Evolutionary conservation across 306 rosid species (phyloP), one percentile per base, ranked within the genome.

Genomic region (Abrus precatorius): DNA sequence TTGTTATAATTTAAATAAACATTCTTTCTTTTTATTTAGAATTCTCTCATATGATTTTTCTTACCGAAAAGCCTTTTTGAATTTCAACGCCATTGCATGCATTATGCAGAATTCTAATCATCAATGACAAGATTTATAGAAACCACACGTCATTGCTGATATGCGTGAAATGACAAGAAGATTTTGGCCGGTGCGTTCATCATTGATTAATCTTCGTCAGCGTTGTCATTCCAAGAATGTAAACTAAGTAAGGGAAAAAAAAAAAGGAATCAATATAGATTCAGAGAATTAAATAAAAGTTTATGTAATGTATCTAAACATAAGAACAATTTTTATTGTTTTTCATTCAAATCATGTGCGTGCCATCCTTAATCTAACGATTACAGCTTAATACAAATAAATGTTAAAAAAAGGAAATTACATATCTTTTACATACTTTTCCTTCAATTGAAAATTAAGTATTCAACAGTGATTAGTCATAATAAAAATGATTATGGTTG

Each of bases 141-240:
- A 45, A 29, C 57, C 73, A 49, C 47, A 32, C 45, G 52, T 69
- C 81, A 76, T 12, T 76, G 55, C 45, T 69, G 71, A 50, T 48
- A 43, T 28, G 50, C 28, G 12, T 30, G 52, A 34, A 10, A 41
- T 13, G 48, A 53, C 61, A 13, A 60, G 9, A 30, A 3, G 83
- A 27, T 47, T 36, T 70, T 77, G 70, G 86, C 33, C 71, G 86
- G 83, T 55, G 62, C 32, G 68, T 29, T 69, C 38, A 77, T 20
- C 20, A 20, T 20, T 83, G 13, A 53, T n/a, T 11, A 38, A 68
- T 69, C 34, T 27, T 82, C 5, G 13, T 60, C 82, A 61, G 27
- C 62, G 69, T 66, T 20, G n/a, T 52, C 62, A 27, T 61, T 43
- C 54, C 68, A 69, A 11, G 8, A 48, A 29, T 63, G 50, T 10